Conservation (phyloP, 1,284 basidiomycete species). For the Phylloboletellus chloephorus region DNA sequence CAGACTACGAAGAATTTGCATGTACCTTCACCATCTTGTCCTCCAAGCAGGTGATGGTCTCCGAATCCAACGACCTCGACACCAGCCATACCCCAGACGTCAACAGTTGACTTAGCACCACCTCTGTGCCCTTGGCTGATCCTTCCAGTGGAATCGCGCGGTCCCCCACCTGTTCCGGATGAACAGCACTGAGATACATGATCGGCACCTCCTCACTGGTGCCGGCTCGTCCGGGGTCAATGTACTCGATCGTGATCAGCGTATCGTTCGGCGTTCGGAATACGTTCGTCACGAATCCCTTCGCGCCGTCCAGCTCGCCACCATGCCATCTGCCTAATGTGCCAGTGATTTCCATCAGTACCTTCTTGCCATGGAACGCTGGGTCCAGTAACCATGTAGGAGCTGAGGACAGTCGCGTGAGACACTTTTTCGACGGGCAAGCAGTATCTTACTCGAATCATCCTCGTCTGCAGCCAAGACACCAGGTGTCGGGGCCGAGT, state of each 20-base stretch:
- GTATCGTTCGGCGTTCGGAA: slow-evolving; percentile 33
- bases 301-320: slow-evolving; percentile 49
- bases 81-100: slow-evolving; percentile 21
- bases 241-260: slow-evolving; percentile 22
- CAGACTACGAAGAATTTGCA: no score
- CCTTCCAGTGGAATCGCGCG: slow-evolving; percentile 25
- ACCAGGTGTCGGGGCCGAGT: slow-evolving; percentile 35
- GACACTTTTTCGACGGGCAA: neutral
- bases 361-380: slow-evolving; percentile 35
- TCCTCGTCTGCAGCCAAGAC: slow-evolving; percentile 26
- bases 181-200: slow-evolving; percentile 24
- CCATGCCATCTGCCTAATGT: slow-evolving; percentile 48
- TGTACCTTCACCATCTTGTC: slow-evolving; percentile 28
- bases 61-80: slow-evolving; percentile 14
- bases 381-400: slow-evolving; percentile 26
- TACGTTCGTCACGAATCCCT: slow-evolving; percentile 40
- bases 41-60: slow-evolving; percentile 15
- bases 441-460: slow-evolving; percentile 20
- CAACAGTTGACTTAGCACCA: slow-evolving; percentile 19
- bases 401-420: slow-evolving; percentile 12
- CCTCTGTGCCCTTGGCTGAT: slow-evolving; percentile 17
- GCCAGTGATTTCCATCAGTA: slow-evolving; percentile 48
- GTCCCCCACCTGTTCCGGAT: slow-evolving; percentile 22
- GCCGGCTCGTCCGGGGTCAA: slow-evolving; percentile 22
- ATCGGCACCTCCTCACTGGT: slow-evolving; percentile 28